These are phyloP conservation scores for Solanum dulcamara DNA, from an alignment of 257 asterid genomes.

Conservation along the genomic window DNA sequence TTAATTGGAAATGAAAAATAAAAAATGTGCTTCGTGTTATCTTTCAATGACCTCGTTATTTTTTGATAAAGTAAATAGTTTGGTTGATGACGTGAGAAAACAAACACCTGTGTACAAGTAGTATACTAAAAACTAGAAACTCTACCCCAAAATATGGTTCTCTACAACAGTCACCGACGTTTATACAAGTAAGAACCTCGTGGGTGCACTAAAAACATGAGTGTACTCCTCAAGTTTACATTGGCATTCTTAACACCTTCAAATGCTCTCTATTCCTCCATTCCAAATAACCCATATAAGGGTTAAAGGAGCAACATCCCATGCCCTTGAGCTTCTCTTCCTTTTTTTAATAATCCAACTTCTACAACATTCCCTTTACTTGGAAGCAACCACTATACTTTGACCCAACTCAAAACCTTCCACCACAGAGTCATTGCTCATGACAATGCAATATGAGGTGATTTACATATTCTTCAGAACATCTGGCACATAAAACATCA, in stretches of 20 bases:
- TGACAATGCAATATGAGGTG: background rate
- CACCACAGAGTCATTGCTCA: background rate
- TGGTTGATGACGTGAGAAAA: background rate
- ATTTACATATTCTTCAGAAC: background rate
- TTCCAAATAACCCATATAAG: background rate
- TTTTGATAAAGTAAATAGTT: background rate
- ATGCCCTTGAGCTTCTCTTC: background rate
- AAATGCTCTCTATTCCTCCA: background rate
- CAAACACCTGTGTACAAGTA: background rate
- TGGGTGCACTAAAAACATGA: background rate
- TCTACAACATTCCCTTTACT: background rate
- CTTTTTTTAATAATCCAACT: background rate
- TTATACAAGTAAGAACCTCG: background rate
- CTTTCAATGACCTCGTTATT: background rate
- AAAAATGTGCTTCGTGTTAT: background rate
- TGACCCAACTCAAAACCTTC: background rate
- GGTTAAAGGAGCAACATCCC: background rate
- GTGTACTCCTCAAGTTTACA: background rate
- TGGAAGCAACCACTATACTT: background rate
- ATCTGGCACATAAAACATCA: background rate
- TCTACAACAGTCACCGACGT: background rate
- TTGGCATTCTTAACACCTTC: background rate
- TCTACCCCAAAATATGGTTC: background rate
- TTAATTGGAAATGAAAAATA: background rate
- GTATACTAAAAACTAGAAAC: background rate